These are phyloP conservation scores for Coemansia sp. DNA, from an alignment of 192 early-diverging fungal genomes.

Conservation along the genomic window DNA sequence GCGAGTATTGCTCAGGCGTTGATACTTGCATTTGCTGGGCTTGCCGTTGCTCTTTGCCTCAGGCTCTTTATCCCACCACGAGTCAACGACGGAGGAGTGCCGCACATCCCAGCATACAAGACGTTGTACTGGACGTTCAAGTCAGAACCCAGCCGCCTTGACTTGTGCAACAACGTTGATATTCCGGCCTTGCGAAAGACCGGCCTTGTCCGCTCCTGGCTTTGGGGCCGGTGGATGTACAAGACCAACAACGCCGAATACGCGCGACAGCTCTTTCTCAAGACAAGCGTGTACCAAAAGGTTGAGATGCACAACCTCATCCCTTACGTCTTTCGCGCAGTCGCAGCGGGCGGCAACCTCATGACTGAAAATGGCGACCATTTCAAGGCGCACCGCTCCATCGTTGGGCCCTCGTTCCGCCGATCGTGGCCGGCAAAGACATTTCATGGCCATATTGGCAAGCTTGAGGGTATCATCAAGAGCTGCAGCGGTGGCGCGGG, in stretches of 20 bases:
- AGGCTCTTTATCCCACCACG: slow-evolving; percentile 45
- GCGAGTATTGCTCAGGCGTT: background rate
- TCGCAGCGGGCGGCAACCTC: slow-evolving; percentile 50
- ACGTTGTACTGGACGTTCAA: slow-evolving; percentile 55
- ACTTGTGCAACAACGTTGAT: slow-evolving; percentile 43
- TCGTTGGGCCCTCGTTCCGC: slow-evolving; percentile 52
- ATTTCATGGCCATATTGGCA: slow-evolving; percentile 33
- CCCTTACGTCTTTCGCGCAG: slow-evolving; percentile 44
- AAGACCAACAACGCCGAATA: slow-evolving; percentile 55
- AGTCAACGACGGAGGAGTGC: slow-evolving; percentile 49
- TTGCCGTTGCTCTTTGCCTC: slow-evolving; percentile 4
- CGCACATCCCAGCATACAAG: slow-evolving; percentile 43
- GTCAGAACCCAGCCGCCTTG: slow-evolving; percentile 32
- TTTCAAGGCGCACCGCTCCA: slow-evolving; percentile 47
- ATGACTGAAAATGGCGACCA: slow-evolving; percentile 53
- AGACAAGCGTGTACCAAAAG: slow-evolving; percentile 47
- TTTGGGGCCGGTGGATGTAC: slow-evolving; percentile 57
- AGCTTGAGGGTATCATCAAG: slow-evolving; percentile 39
- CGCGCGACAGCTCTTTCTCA: slow-evolving; percentile 50
- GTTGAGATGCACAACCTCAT: slow-evolving; percentile 54
- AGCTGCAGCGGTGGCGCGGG: background rate
- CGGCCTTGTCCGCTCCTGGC: slow-evolving; percentile 43
- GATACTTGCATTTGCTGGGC: slow-evolving; percentile 6
- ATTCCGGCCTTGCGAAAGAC: slow-evolving; percentile 32
- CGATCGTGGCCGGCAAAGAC: slow-evolving; percentile 47